These are phyloP conservation scores for Chalaropsis ovoidea DNA, from an alignment of 2,329 filamentous ascomycete genomes.

Conservation along the genomic window DNA sequence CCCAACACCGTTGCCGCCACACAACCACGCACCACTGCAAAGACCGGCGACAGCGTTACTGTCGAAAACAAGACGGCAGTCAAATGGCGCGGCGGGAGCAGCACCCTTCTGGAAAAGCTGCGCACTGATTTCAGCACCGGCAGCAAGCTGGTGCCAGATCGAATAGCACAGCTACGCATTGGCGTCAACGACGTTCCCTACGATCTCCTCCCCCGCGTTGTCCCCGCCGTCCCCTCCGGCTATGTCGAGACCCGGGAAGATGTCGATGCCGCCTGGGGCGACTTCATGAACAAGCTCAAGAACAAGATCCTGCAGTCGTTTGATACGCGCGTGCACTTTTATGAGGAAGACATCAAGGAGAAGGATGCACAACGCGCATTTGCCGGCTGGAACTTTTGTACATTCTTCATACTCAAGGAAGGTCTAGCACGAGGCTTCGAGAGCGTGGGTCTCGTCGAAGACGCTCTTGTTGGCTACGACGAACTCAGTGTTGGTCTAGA, in stretches of 20 bases:
- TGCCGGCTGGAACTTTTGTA: conserved; percentile 98
- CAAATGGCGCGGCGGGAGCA: conserved; percentile 69
- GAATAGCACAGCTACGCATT: conserved; percentile 76
- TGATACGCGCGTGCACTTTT: conserved; percentile 80
- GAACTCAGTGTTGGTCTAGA: conserved; percentile 85
- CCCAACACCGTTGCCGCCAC: conserved; percentile 74
- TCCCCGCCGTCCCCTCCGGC: conserved; percentile 52
- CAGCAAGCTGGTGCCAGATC: conserved; percentile 60
- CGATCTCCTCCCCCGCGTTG: conserved; percentile 51
- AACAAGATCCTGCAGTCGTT: conserved; percentile 79
- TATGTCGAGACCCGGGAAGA: conserved; percentile 66
- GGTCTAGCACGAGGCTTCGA: conserved; percentile 89
- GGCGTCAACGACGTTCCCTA: conserved; percentile 59
- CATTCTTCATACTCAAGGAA: conserved; percentile 96
- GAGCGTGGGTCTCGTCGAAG: conserved; percentile 88
- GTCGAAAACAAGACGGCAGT: conserved; percentile 54
- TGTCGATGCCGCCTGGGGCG: conserved; percentile 69
- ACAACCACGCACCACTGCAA: conserved; percentile 56
- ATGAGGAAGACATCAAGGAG: conserved; percentile 94
- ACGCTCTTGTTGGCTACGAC: conserved; percentile 89
- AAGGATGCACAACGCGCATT: conserved; percentile 77
- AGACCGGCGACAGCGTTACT: conserved; percentile 42
- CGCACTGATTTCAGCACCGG: conserved; percentile 75
- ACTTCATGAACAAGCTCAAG: conserved; percentile 79
- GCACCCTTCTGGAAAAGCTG: conserved; percentile 79